A percentile compares a stretch with the other conserved stretches of the same genome.
phyloP scores from a whole-genome alignment of 345 rosid genomes.

The Lumnitzera littorea region DNA sequence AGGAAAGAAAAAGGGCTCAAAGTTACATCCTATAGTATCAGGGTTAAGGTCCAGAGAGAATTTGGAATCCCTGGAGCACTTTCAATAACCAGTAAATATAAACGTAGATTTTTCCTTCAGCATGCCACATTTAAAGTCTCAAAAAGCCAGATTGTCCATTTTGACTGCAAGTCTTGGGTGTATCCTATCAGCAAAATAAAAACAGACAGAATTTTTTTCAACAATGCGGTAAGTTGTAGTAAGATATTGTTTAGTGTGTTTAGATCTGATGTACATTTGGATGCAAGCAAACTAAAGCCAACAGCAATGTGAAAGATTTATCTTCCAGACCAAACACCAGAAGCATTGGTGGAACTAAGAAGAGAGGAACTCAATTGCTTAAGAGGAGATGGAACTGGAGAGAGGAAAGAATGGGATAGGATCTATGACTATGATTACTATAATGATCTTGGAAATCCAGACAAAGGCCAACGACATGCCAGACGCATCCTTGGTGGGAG shows the following conservation, averaged over 20 bases:
- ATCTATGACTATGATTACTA: conserved; percentile 47
- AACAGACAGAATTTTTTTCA: conserved; percentile 41
- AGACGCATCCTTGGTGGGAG: conserved; percentile 49
- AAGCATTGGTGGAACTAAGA: conserved; percentile 29
- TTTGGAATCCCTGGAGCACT: conserved; percentile 56
- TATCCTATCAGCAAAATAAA: conserved; percentile 35
- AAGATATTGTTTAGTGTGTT: not conserved
- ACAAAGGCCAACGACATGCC: conserved; percentile 18
- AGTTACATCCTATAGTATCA: conserved; percentile 21
- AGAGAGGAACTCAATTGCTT: conserved; percentile 35
- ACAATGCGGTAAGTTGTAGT: conserved; percentile 27
- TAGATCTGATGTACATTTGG: not conserved
- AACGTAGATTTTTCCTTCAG: conserved; percentile 46
- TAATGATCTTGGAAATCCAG: conserved; percentile 48
- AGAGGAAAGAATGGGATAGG: conserved; percentile 47
- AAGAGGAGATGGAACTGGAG: conserved; percentile 36
- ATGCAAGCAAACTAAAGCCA: too few species aligned
- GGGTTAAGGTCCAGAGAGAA: conserved; percentile 22
- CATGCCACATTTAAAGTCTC: conserved; percentile 22
- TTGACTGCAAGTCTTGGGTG: conserved; percentile 54
- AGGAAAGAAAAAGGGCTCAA: conserved; percentile 19
- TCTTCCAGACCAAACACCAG: conserved; percentile 44
- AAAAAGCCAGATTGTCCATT: conserved; percentile 19
- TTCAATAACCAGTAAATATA: conserved; percentile 27
- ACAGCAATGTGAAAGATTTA: conserved; percentile 25